Base-by-base conservation (phyloP, 164 flowering plant species). In the Taxillus chinensis region DNA sequence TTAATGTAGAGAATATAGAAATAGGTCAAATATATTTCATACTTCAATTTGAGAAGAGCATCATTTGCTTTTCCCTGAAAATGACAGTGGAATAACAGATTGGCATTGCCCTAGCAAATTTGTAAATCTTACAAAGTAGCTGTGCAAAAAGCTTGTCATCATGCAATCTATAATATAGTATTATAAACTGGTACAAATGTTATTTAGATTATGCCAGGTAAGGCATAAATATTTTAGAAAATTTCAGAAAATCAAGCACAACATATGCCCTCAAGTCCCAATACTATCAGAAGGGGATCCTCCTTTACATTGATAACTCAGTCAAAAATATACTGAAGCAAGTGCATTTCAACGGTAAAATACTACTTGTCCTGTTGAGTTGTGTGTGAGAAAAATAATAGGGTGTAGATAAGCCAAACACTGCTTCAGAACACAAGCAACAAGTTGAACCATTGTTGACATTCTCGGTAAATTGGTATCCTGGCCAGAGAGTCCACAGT, bases 11-110 rank as follows among this genome's bases (percentile, higher is more conserved):
- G 46, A 9, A 43, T 43, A 9, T 6, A 9, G 8, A 43, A 43
- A 43, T 43, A 43, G 2, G 10, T 43, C 8, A 43, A 43, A 43
- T 43, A 5, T 43, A 9, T 43, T 43, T 27, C 27, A 27, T 27
- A 27, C 27, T 27, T 27, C 27, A 27, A 43, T 43, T 43, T 43
- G 46, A 43, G 46, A 43, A 5, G 46, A 9, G 46, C 1, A 43
- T 64, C 85, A 84, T 73, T 76, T 87, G 74, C 86, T 86, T 76
- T 78, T 92, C 61, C 73, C 79, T 62, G 69, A 74, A 63, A 61
- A 68, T 50, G 66, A 75, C 13, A 8, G 12, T 70, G 78, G 68
- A 62, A 64, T 43, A 60, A 58, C 62, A 54, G 49, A 56, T 13
- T 65, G 60, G 57, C 56, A 64, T 52, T 62, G 65, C 62, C 54